Evolutionary conservation across 2,329 filamentous ascomycete species (phyloP), one percentile per base, ranked within the genome.

Genomic region (Calonectria pteridis): DNA sequence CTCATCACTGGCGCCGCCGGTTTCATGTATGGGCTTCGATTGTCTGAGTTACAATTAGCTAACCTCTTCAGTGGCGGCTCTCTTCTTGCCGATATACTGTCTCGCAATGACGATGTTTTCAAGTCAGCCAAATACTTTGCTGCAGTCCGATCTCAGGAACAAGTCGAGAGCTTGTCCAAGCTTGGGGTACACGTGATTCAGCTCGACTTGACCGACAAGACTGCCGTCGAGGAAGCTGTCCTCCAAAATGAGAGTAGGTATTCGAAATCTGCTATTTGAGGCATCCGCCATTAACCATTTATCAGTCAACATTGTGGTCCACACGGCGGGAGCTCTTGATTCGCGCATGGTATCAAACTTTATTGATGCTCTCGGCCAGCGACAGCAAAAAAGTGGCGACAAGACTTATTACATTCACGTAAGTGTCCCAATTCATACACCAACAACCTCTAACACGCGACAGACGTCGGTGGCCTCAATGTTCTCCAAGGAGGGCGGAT

Each of bases 1-100:
- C 80, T 85, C 43, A 79, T 84, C 72, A 84, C 83, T 53, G 83
- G 83, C 43, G 83, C 82, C 23, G 83, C 82, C 33, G 83, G 83
- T 40, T 85, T 83, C 77, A 82, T 85, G 83, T 79, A 74, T 13
- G 67, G 20, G 5, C 3, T 6, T 10, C 6, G 3, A 6, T 14
- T 3, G 10, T 4, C 9, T 58, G 18, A 3, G 5, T 13, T 33
- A 10, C n/a, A 1, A 7, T 31, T 7, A 14, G 26, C 66, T 75
- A 76, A 69, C 31, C 4, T 1, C 16, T 23, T 37, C 50, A 84
- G 83, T 3, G 83, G 85, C 18, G 85, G 85, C 20, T 84, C 84
- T 29, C 51, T 86, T 29, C 46, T 86, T 29, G 80, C 84, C 0
- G 80, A 84, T 43, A 76, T 86, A 9, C 23, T 83, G 4, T 73